These are phyloP conservation scores for Blumeria graminis DNA, from an alignment of 2,329 filamentous ascomycete genomes.

Conservation along the genomic window DNA sequence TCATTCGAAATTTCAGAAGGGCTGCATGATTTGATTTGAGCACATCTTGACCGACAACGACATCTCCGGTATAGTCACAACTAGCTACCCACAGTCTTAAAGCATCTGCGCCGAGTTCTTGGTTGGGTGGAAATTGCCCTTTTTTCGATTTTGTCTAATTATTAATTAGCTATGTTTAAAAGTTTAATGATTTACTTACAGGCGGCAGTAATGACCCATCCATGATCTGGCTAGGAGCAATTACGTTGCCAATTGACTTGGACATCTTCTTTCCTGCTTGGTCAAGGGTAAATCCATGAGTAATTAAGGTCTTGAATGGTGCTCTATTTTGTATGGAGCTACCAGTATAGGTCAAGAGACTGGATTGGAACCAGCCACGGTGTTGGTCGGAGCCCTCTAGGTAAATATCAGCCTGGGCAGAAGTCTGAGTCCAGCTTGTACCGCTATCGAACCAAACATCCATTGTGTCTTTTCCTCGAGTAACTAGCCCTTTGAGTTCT, in stretches of 20 bases:
- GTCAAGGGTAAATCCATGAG: slow-evolving; percentile 86
- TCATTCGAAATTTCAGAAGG: slow-evolving; percentile 70
- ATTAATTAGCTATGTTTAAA: too few species aligned
- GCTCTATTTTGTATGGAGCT: slow-evolving; percentile 21
- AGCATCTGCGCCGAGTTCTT: slow-evolving; percentile 64
- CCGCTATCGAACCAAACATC: slow-evolving; percentile 99
- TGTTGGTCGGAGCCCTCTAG: slow-evolving; percentile 92
- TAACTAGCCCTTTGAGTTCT: slow-evolving; percentile 34
- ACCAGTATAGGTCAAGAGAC: slow-evolving; percentile 55
- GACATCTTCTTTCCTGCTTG: slow-evolving; percentile 92
- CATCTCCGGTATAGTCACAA: slow-evolving; percentile 75
- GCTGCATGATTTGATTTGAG: slow-evolving; percentile 53
- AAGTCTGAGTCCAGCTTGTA: slow-evolving; percentile 56
- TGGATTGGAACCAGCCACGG: slow-evolving; percentile 96
- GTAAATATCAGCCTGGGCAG: slow-evolving; percentile 53
- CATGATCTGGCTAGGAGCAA: slow-evolving; percentile 64
- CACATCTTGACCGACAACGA: slow-evolving; percentile 56
- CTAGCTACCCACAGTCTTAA: slow-evolving; percentile 78
- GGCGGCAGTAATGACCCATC: slow-evolving; percentile 55
- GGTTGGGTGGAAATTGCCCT: slow-evolving; percentile 22
- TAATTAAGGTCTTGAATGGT: slow-evolving; percentile 76
- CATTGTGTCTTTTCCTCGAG: slow-evolving; percentile 82
- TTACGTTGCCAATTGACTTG: slow-evolving; percentile 79
- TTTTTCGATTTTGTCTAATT: slow-evolving; percentile 25
- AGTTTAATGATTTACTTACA: slow-evolving; percentile 1